These are phyloP conservation scores for Podospora pseudoanserina DNA, from an alignment of 495 filamentous ascomycete genomes.

Conservation along the genomic window DNA sequence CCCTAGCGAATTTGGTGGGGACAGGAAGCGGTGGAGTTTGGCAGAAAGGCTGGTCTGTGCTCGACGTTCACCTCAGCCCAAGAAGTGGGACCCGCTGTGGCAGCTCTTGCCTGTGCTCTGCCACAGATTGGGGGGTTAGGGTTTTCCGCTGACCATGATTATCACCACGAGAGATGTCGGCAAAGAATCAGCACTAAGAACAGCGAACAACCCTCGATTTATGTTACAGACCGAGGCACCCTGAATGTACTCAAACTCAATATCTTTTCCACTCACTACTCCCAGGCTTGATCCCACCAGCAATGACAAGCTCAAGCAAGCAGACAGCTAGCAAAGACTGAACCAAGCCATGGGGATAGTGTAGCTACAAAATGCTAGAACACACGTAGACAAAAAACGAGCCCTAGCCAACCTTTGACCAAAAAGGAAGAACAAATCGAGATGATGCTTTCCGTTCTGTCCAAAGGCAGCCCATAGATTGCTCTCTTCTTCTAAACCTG, in stretches of 20 bases:
- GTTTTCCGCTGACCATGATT: neutral
- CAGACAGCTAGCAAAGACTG: neutral
- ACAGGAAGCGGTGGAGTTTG: conserved; percentile 20
- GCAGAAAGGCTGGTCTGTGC: conserved; percentile 22
- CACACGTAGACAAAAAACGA: neutral
- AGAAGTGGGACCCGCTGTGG: neutral
- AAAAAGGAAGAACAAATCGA: neutral
- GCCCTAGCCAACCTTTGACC: neutral
- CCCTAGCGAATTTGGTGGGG: conserved; percentile 32
- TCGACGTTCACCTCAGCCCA: neutral
- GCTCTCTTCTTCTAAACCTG: conserved; percentile 23
- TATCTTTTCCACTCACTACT: neutral
- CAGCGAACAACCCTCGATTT: neutral
- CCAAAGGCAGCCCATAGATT: conserved; percentile 20
- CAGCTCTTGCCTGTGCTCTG: neutral
- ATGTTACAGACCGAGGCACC: neutral
- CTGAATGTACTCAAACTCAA: neutral
- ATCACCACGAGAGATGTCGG: neutral
- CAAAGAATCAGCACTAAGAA: neutral
- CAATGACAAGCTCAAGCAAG: neutral
- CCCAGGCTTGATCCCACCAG: neutral
- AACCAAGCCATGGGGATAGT: neutral
- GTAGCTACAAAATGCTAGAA: neutral
- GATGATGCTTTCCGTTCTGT: conserved; percentile 3
- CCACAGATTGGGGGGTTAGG: neutral